Base-by-base conservation (phyloP, 768 basidiomycete species). In the Cyathus striatus region DNA sequence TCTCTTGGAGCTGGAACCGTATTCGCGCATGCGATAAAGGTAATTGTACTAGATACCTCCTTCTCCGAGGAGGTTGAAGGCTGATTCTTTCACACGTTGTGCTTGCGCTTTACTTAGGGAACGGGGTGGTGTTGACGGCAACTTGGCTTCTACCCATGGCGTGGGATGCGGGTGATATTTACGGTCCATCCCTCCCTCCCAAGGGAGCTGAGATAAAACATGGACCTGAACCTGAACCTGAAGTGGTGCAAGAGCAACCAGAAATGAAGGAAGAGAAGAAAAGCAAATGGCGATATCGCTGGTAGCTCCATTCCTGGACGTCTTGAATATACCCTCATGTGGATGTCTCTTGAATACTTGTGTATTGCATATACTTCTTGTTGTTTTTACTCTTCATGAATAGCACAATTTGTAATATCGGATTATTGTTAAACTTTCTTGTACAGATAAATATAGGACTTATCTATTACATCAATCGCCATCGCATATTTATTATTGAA, bases 71-170 rank as follows among this genome's bases (percentile, higher is more conserved):
- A n/a, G n/a, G n/a, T n/a, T n/a, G n/a, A n/a, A n/a, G n/a, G n/a
- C n/a, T n/a, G n/a, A n/a, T 27, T 16, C 35, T 24, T 22, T 17
- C 25, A 27, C 44, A 45, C 26, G 35, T 38, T 51, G 33, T 45
- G 17, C 21, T 40, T 44, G 23, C 46, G n/a, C n/a, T n/a, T n/a
- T n/a, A n/a, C n/a, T n/a, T n/a, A 86, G 87, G 87, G 0, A 68
- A 85, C 48, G 89, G 89, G 2, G 83, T 90, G n/a, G 79, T 85
- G 37, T 60, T 91, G 47, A 85, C 81, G 6, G 89, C 89, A 23
- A 87, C 88, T 12, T 91, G 89, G 89, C 59, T 90, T 34, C 64
- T 90, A 16, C 86, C 88, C 14, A 78, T 83, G 49, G 70, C 83
- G 2, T 86, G 87, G 85, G 78, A 87, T 38, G 70, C 65, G n/a